Evolutionary conservation across 225 moss, liverwort and hornwort species (phyloP), one percentile per base, ranked within the genome.

Genomic region (Physcomitrellopsis africana): DNA sequence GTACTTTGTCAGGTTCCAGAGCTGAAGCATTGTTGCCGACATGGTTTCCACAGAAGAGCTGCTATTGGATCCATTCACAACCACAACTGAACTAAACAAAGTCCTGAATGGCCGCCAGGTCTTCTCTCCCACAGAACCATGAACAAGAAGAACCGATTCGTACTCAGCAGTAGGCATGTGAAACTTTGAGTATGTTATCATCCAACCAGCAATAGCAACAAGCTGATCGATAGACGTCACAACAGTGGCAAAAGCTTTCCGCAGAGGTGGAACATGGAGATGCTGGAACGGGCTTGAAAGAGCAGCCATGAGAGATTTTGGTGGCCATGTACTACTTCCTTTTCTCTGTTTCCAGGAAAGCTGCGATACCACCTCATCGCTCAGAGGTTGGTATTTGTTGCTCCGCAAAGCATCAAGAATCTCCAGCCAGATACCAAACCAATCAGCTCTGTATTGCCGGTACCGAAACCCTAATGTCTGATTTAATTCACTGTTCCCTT

Each of bases 1-100:
- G 51, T 83, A 94, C 41, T 66, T 70, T 2, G 81, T 90, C 68
- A 90, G 92, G 65, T 92, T 87, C 96, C 96, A 96, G 68, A 96
- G 80, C 59, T 94, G 83, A 29, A 94, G 79, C 27, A 93, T 37
- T 26, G 84, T 51, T 51, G 80, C 80, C 44, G 85, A 83, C 65
- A 69, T 57, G 29, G 82, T 74, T 43, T 78, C 53, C 23, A 42
- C 47, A 61, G 58, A 55, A 12, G 69, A 70, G 63, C 66, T 75
- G 59, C 58, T 52, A 19, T 69, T 63, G 19, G 81, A 19, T 14
- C 82, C 86, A 43, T 82, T 83, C 57, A 86, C 92, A 17, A 91
- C 77, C 81, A 78, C 82, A 5, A 96, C 63, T 47, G 85, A 78
- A 58, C 92, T 85, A 16, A 94, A 96, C 22, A 83, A 76, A 6